Conservation (phyloP, 2,329 filamentous ascomycete genomes). For the Ophiostoma sp. region DNA sequence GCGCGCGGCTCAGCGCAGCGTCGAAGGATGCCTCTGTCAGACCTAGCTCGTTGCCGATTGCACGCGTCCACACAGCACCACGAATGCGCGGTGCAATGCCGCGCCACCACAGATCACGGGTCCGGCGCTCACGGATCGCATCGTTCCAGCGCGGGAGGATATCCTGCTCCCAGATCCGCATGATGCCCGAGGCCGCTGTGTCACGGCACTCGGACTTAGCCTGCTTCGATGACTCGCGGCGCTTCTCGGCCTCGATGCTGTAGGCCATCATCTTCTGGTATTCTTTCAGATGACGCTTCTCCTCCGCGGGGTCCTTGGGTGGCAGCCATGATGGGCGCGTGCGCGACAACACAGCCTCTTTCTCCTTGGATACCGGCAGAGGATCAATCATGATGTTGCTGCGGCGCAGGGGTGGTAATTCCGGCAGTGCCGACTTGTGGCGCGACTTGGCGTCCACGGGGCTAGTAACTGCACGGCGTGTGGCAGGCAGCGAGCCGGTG, state of each 20-base stretch:
- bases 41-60: conserved; percentile 68
- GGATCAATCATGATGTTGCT: conserved; percentile 81
- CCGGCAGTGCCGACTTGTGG: conserved; percentile 61
- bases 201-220: conserved; percentile 51
- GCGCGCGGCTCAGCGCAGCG: conserved; percentile 63
- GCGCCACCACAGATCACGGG: conserved; percentile 76
- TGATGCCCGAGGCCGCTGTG: conserved; percentile 48
- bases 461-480: conserved; percentile 32
- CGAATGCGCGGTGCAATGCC: conserved; percentile 67
- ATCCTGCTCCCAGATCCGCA: conserved; percentile 68
- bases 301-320: conserved; percentile 83
- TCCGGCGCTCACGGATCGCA: conserved; percentile 62
- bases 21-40: conserved; percentile 62
- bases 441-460: conserved; percentile 45
- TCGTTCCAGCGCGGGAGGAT: conserved; percentile 70
- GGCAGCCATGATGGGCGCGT: conserved; percentile 80
- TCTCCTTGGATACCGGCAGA: conserved; percentile 77
- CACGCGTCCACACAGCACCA: conserved; percentile 62
- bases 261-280: conserved; percentile 77
- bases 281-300: conserved; percentile 79
- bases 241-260: conserved; percentile 55
- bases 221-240: conserved; percentile 49
- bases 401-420: conserved; percentile 63
- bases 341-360: conserved; percentile 73
- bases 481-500: conserved; percentile 36